Base-by-base conservation (phyloP, 2,329 filamentous ascomycete genomes). In the Elsinoe perseae region DNA sequence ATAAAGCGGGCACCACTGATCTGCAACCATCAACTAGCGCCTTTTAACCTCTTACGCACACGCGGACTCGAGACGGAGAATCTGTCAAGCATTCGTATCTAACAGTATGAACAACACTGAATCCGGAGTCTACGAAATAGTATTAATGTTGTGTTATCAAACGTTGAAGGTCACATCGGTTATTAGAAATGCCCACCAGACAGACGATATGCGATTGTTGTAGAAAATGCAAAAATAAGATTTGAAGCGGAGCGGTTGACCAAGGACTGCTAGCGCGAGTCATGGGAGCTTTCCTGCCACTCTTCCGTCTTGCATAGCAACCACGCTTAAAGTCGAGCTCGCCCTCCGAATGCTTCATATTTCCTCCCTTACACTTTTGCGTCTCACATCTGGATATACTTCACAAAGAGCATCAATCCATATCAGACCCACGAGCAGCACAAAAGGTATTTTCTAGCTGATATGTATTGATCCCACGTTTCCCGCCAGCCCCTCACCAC, bases 231-330 rank as follows among this genome's bases (percentile, higher is more conserved):
- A 14, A 44, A 44, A 44, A 44, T 25, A 44, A 44, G 40, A 27
- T 44, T 36, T 44, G 40, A 18, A 44, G 40, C 40, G 20, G 25
- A 23, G 40, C 40, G 23, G 32, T 36, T 44, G 40, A 44, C 32
- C 23, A 44, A 44, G 40, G 40, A 23, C 20, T 44, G 20, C 23
- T 44, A 44, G 40, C 40, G 40, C 40, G 40, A 44, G 40, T 44
- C 40, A 44, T 27, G 14, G 48, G 48, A 50, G 44, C 44, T 50
- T 50, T 50, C 52, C 34, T 18, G 36, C 52, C 34, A 32, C 30
- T 52, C 28, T 32, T 52, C 48, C 48, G n/a, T 34, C 52, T 16
- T 27, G 28, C 36, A 54, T 44, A 43, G 38, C 52, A 54, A 42
- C 52, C 52, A 36, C 50, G 27, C 36, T 32, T 44, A 40, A 40